These are phyloP conservation scores for Mercurialis annua DNA, from an alignment of 345 rosid genomes.

Conservation along the genomic window DNA sequence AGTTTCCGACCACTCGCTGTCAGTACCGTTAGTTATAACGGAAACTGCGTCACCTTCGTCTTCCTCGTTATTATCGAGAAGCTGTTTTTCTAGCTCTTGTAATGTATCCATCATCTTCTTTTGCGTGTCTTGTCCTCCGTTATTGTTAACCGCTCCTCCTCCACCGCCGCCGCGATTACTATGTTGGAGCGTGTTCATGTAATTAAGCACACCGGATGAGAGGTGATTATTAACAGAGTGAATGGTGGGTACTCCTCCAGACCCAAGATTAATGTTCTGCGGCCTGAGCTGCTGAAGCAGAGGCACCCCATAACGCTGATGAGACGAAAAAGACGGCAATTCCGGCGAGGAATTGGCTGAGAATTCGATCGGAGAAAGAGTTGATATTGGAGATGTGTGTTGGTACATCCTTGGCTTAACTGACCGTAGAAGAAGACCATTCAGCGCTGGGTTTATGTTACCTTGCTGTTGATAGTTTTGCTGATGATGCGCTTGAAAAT, in stretches of 20 bases:
- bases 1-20: conserved; percentile 81
- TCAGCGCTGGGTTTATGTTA: conserved; percentile 39
- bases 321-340: conserved; percentile 27
- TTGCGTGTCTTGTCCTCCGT: conserved; percentile 43
- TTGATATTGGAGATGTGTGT: conserved; percentile 44
- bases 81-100: conserved; percentile 78
- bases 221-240: conserved; percentile 4
- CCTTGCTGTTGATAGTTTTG: conserved; percentile 11
- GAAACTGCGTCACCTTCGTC: conserved; percentile 66
- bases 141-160: not conserved
- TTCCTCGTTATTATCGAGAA: conserved; percentile 63
- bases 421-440: conserved; percentile 52
- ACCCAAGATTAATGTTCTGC: conserved; percentile 9
- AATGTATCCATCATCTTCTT: conserved; percentile 68
- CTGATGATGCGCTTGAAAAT: conserved; percentile 51
- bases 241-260: conserved; percentile 9
- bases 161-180: conserved; percentile 12
- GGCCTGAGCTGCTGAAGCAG: conserved; percentile 53
- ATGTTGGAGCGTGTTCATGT: conserved; percentile 35
- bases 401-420: conserved; percentile 66
- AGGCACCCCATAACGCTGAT: conserved; percentile 52
- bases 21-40: conserved; percentile 59
- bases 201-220: conserved; percentile 36
- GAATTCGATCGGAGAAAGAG: conserved; percentile 43
- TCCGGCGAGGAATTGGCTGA: conserved; percentile 27